A percentile compares a stretch with the other conserved stretches of the same genome.
Conservation (phyloP, 148 eudicot genomes). For the Cornus suecica region DNA sequence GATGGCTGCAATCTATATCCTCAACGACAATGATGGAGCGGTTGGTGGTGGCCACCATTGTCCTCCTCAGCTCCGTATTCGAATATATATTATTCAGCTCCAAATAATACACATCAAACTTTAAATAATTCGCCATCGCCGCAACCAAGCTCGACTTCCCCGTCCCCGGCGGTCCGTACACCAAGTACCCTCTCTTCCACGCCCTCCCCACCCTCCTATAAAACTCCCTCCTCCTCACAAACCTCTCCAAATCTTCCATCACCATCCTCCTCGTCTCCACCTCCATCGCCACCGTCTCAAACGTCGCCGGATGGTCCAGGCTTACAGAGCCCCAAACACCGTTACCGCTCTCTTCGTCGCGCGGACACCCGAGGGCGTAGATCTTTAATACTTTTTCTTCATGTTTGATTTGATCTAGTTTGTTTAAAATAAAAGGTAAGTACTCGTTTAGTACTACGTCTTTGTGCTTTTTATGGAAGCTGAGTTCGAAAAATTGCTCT, state of each 20-base stretch:
- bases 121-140: constrained; percentile 32
- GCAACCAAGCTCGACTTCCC: constrained; percentile 40
- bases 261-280: constrained; percentile 15
- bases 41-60: constrained; percentile 25
- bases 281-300: constrained; percentile 11
- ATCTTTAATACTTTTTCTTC: background rate
- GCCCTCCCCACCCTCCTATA: constrained; percentile 38
- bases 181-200: constrained; percentile 42
- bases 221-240: constrained; percentile 32
- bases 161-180: constrained; percentile 41
- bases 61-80: constrained; percentile 26
- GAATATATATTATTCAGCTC: constrained; percentile 24
- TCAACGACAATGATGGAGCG: constrained; percentile 36
- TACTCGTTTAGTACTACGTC: background rate
- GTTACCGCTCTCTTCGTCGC: background rate
- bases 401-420: too few relatives aligned
- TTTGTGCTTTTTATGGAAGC: too few relatives aligned
- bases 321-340: constrained; percentile 13
- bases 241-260: constrained; percentile 32
- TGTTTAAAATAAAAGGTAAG: background rate
- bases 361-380: background rate
- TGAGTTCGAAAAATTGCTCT: constrained; percentile 28
- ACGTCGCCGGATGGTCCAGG: constrained; percentile 17
- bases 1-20: constrained; percentile 36
- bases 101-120: constrained; percentile 37